Evolutionary conservation across 2,329 filamentous ascomycete genomes (phyloP).

Genomic region (Phaeosphaeria sp.): DNA sequence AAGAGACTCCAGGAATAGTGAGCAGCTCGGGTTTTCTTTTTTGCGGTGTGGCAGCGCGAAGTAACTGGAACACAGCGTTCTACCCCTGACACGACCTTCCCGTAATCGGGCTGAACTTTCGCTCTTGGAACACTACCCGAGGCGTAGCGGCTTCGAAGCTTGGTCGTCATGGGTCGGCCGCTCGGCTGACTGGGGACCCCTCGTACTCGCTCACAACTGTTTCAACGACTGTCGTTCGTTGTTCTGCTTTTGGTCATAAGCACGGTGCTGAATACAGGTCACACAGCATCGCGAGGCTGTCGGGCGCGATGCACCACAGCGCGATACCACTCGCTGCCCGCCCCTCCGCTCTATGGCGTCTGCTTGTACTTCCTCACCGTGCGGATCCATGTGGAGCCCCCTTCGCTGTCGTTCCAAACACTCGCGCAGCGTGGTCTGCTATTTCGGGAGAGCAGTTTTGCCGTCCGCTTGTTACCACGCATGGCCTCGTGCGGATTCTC

Average conservation of each 20-base stretch:
- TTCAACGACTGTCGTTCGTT: not conserved
- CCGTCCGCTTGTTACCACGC: constrained; percentile 31
- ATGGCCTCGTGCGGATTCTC: constrained; percentile 6
- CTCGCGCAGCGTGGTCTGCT: constrained; percentile 32
- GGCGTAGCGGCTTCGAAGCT: constrained; percentile 1
- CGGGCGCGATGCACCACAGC: not conserved
- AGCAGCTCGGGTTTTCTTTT: constrained; percentile 19
- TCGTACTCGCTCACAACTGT: constrained; percentile 1
- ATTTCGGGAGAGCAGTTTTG: constrained; percentile 33
- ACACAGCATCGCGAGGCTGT: constrained; percentile 18
- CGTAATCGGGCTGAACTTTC: not conserved
- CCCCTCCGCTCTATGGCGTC: not conserved
- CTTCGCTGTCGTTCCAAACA: constrained; percentile 33
- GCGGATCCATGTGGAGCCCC: constrained; percentile 24
- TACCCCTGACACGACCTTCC: constrained; percentile 7
- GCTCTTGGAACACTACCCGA: constrained; percentile 7
- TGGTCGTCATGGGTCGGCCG: constrained; percentile 1
- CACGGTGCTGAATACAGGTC: not conserved
- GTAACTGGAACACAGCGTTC: not conserved
- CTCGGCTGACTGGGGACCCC: not conserved
- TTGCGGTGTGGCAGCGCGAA: constrained; percentile 10
- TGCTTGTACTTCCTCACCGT: constrained; percentile 19
- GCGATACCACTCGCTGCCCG: not conserved
- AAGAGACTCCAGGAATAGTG: constrained; percentile 17
- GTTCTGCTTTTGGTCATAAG: not conserved